Evolutionary conservation across 1,284 basidiomycete genomes (phyloP).

Genomic region (Trichosporon coremiiforme): DNA sequence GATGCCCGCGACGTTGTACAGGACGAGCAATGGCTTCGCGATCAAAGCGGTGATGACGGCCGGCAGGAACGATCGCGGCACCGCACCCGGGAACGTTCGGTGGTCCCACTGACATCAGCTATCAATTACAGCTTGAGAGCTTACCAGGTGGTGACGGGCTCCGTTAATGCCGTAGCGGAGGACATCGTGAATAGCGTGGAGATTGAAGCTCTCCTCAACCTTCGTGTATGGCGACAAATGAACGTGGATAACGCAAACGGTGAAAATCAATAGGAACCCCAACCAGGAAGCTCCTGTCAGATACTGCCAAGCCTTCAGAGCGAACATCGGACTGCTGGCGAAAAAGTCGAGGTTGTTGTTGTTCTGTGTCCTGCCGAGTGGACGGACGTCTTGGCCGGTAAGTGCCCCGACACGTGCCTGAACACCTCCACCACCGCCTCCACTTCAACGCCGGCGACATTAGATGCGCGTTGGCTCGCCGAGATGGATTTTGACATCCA

Average conservation of each 20-base stretch:
- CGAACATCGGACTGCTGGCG: background rate
- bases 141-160: constrained; percentile 24
- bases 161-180: constrained; percentile 65
- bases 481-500: too few species aligned
- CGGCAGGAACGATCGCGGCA: constrained; percentile 82
- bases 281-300: constrained; percentile 17
- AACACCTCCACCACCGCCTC: background rate
- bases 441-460: background rate
- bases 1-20: constrained; percentile 10
- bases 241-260: constrained; percentile 67
- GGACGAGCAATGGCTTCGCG: constrained; percentile 8
- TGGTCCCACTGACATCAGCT: constrained; percentile 75
- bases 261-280: constrained; percentile 64
- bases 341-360: background rate
- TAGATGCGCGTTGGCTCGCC: too few species aligned
- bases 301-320: constrained; percentile 3
- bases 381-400: constrained; percentile 2
- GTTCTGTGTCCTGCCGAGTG: background rate
- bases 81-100: constrained; percentile 80
- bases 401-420: background rate
- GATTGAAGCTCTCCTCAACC: constrained; percentile 95
- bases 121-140: background rate
- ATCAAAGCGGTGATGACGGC: constrained; percentile 43
- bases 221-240: constrained; percentile 84
- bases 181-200: constrained; percentile 89